Conservation (phyloP, 2,329 filamentous ascomycete genomes). For the Beauveria medogensis region DNA sequence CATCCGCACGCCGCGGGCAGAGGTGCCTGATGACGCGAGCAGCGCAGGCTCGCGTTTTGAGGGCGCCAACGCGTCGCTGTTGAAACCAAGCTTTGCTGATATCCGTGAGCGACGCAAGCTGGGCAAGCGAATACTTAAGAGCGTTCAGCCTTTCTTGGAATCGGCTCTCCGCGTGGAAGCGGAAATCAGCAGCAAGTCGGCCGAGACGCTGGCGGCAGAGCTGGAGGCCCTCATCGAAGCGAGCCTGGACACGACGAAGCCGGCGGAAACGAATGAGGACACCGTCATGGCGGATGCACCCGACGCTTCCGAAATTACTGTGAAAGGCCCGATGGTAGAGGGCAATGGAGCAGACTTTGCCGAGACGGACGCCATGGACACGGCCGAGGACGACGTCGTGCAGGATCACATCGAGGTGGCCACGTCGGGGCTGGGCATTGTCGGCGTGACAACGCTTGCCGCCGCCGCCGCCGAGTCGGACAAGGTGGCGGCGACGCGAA, state of each 20-base stretch:
- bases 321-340: constrained; percentile 25
- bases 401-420: constrained; percentile 39
- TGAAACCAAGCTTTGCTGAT: constrained; percentile 51
- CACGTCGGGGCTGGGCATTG: constrained; percentile 29
- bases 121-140: constrained; percentile 84
- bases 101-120: constrained; percentile 74
- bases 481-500: constrained; percentile 16
- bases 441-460: constrained; percentile 13
- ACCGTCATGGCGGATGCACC: constrained; percentile 45
- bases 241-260: constrained; percentile 50
- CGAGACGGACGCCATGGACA: constrained; percentile 27
- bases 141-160: constrained; percentile 70
- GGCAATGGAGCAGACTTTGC: constrained; percentile 19
- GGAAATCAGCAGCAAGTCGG: constrained; percentile 64
- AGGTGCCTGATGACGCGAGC: constrained; percentile 19
- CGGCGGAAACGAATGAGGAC: constrained; percentile 23
- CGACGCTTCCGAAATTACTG: constrained; percentile 39
- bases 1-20: constrained; percentile 37
- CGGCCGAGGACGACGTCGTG: constrained; percentile 29
- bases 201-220: constrained; percentile 63
- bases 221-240: constrained; percentile 66
- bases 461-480: constrained; percentile 12
- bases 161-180: constrained; percentile 70
- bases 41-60: constrained; percentile 17
- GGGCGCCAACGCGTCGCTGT: constrained; percentile 38